These are phyloP conservation scores for Setaria viridis DNA, from an alignment of 202 grass and related monocot genomes.

Conservation along the genomic window DNA sequence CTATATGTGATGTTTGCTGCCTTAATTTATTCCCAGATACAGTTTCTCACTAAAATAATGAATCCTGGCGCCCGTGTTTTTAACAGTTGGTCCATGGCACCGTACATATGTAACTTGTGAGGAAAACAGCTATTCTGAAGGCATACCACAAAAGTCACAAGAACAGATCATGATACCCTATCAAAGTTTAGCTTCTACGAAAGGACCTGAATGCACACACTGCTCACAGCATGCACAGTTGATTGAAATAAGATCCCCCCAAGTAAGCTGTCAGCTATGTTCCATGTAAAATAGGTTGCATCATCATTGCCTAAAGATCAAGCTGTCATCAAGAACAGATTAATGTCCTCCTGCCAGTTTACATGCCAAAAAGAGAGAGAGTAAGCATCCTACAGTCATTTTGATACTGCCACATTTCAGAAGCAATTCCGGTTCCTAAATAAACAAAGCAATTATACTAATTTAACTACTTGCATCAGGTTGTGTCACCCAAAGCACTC, in stretches of 20 bases:
- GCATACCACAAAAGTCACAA: background rate
- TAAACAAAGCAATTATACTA: background rate
- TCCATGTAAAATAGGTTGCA: background rate
- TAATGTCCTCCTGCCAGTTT: background rate
- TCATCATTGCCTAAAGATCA: slow-evolving; percentile 4
- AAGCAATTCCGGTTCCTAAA: background rate
- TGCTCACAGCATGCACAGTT: background rate
- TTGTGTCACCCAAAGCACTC: slow-evolving; percentile 4
- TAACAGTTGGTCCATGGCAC: slow-evolving; percentile 5
- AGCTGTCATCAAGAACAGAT: background rate
- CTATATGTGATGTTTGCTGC: background rate
- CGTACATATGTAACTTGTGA: background rate
- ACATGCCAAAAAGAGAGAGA: no score
- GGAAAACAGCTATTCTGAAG: background rate
- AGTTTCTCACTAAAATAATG: background rate
- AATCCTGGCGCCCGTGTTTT: background rate
- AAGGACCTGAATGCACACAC: background rate
- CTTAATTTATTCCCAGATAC: background rate
- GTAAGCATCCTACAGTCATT: background rate
- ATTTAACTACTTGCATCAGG: background rate
- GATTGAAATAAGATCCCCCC: background rate
- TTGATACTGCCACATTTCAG: slow-evolving; percentile 2
- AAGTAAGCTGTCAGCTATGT: background rate
- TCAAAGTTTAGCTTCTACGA: background rate
- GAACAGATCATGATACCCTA: background rate